These are phyloP conservation scores for Pyrus hybrid DNA, from an alignment of 331 rosid species.

Conservation along the genomic window DNA sequence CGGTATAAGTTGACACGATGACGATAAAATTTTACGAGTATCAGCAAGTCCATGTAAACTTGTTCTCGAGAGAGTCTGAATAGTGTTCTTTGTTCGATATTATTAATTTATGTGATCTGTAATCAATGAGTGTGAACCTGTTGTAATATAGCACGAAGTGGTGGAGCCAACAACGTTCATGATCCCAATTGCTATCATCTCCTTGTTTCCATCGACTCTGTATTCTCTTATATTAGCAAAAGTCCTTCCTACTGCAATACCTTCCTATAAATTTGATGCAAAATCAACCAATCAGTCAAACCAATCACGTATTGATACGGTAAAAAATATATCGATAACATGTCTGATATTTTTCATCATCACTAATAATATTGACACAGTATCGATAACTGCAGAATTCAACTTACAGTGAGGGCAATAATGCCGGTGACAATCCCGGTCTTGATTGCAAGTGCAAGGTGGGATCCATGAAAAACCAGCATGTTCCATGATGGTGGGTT, in stretches of 20 bases:
- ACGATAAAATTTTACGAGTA: not conserved
- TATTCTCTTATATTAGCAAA: constrained; percentile 78
- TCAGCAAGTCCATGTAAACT: not conserved
- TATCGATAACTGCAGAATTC: no score
- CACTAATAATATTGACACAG: no score
- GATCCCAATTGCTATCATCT: constrained; percentile 90
- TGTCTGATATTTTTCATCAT: no score
- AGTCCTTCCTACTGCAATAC: constrained; percentile 93
- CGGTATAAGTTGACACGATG: not conserved
- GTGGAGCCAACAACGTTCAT: constrained; percentile 82
- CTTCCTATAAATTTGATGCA: constrained; percentile 47
- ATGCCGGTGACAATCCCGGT: constrained; percentile 78
- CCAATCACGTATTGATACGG: not conserved
- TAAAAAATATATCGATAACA: no score
- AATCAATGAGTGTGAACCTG: constrained; percentile 35
- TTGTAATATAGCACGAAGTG: constrained; percentile 78
- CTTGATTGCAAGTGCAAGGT: constrained; percentile 51
- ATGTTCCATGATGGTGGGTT: constrained; percentile 67
- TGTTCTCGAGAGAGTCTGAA: not conserved
- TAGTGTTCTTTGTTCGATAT: not conserved
- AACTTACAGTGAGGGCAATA: constrained; percentile 76
- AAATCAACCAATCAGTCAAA: not conserved
- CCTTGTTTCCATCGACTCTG: constrained; percentile 83
- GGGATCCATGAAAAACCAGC: constrained; percentile 41
- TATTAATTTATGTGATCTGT: not conserved